Conservation (phyloP, 2,329 filamentous ascomycete species). For the Talaromyces pinophilus region DNA sequence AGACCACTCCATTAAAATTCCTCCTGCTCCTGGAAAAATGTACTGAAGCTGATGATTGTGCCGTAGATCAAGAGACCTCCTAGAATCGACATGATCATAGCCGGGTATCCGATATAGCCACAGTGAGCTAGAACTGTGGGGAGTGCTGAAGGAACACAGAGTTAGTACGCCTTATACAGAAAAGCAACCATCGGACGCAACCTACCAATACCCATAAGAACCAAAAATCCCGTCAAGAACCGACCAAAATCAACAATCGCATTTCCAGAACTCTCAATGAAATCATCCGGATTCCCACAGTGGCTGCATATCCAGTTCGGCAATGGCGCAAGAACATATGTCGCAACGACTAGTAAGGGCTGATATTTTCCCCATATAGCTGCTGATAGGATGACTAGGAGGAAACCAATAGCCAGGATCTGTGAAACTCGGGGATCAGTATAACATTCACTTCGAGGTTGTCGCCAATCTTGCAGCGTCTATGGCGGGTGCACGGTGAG, state of each 20-base stretch:
- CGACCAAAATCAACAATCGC: conserved; percentile 89
- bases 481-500: not conserved
- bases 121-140: conserved; percentile 87
- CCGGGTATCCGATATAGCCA: conserved; percentile 74
- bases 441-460: not conserved
- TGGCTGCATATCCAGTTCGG: conserved; percentile 95
- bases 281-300: conserved; percentile 91
- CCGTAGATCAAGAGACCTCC: conserved; percentile 94
- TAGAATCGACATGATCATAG: conserved; percentile 92
- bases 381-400: conserved; percentile 96
- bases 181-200: not conserved
- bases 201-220: conserved; percentile 95
- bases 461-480: not conserved
- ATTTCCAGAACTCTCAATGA: conserved; percentile 80
- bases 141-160: conserved; percentile 61
- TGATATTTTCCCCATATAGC: conserved; percentile 95
- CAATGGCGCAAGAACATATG: conserved; percentile 88
- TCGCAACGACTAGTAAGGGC: conserved; percentile 90
- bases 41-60: conserved; percentile 95
- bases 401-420: conserved; percentile 96
- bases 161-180: conserved; percentile 12
- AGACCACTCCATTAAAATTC: conserved; percentile 68
- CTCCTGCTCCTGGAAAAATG: conserved; percentile 98
- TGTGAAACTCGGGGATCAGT: conserved; percentile 34
- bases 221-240: conserved; percentile 92